Evolutionary conservation across 2,329 filamentous ascomycete species (phyloP).

Genomic region (Tothia fuscella): DNA sequence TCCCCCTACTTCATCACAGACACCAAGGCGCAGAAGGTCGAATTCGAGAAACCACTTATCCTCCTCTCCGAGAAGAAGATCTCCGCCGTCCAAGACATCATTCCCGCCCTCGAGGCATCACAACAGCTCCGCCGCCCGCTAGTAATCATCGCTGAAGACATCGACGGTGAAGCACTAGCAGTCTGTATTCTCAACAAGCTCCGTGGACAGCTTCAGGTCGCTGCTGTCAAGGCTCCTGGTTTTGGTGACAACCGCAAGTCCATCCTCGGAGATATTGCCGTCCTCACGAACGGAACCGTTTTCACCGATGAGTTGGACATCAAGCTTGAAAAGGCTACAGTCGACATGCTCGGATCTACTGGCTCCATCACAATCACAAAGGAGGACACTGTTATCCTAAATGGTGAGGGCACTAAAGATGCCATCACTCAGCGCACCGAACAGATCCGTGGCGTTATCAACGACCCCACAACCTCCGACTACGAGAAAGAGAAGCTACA

Average conservation of each 20-base stretch:
- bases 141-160: conserved; percentile 98
- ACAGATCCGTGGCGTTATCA: conserved; percentile 96
- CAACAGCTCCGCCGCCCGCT: conserved; percentile 91
- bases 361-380: conserved; percentile 99
- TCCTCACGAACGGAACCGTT: conserved; percentile 93
- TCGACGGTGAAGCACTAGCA: conserved; percentile 94
- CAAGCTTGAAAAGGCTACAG: conserved; percentile 96
- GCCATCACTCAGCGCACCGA: conserved; percentile 88
- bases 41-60: conserved; percentile 98
- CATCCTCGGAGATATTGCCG: conserved; percentile 90
- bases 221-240: conserved; percentile 95
- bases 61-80: conserved; percentile 99
- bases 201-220: conserved; percentile 96
- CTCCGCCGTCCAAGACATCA: conserved; percentile 96
- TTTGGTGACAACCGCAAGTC: conserved; percentile 99
- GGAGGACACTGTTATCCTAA: conserved; percentile 98
- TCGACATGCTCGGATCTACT: conserved; percentile 91
- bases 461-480: conserved; percentile 85
- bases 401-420: conserved; percentile 94
- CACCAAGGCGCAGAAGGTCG: conserved; percentile 94
- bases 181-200: conserved; percentile 99
- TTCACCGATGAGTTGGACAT: conserved; percentile 98
- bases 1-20: conserved; percentile 99
- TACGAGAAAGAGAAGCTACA: conserved; percentile 99
- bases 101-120: conserved; percentile 92